phyloP scores from a whole-genome alignment of 129 eudicot genomes.

The Logfia minima region DNA sequence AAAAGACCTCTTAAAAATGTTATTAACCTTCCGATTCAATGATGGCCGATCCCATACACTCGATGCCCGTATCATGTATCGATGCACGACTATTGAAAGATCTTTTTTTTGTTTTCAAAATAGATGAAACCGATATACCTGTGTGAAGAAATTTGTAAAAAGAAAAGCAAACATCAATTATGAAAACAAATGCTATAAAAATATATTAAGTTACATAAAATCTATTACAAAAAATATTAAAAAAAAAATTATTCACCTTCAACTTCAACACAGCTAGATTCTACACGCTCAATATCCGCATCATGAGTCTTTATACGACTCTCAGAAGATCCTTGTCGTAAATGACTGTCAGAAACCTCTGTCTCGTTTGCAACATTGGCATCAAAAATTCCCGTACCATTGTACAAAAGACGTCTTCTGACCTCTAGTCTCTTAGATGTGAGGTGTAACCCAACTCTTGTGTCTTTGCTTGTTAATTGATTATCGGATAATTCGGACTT shows the following conservation, averaged over 20 bases:
- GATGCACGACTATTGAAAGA: background rate
- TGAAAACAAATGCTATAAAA: background rate
- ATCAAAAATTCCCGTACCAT: background rate
- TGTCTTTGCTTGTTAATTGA: background rate
- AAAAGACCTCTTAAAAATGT: too few relatives aligned
- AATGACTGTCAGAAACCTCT: background rate
- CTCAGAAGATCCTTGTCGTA: background rate
- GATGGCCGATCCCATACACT: too few relatives aligned
- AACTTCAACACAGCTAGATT: background rate
- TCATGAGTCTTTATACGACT: background rate
- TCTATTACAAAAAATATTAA: too few relatives aligned
- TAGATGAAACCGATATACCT: background rate
- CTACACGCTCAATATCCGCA: background rate
- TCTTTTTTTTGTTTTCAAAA: too few relatives aligned
- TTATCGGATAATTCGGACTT: background rate
- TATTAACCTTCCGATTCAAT: too few relatives aligned
- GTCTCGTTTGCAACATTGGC: background rate
- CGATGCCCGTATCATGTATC: background rate
- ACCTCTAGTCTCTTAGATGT: background rate
- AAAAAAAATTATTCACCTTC: background rate
- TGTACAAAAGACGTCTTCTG: background rate
- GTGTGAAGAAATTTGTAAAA: too few relatives aligned
- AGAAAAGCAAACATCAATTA: background rate
- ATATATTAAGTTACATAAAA: background rate
- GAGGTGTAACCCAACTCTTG: background rate